A percentile compares a stretch with the other conserved stretches of the same genome.
These are phyloP conservation scores for Lantana camara DNA, from an alignment of 257 asterid genomes.

Conservation along the genomic window DNA sequence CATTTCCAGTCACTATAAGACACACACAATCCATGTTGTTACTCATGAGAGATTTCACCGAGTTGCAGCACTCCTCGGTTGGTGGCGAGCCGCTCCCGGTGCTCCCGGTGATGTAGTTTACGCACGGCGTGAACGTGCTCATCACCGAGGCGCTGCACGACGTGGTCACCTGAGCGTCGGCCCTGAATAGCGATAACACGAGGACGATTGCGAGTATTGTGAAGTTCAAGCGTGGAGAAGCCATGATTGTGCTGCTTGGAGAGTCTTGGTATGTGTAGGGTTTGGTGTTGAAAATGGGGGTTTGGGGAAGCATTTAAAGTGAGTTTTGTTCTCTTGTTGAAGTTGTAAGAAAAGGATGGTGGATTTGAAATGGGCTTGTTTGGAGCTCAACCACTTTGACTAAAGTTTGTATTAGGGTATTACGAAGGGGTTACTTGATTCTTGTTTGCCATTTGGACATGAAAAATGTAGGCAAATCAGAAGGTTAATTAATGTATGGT, in stretches of 20 bases:
- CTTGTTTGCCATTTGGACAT: constrained; percentile 18
- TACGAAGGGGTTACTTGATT: not conserved
- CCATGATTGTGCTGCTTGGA: constrained; percentile 19
- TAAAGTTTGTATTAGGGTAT: not conserved
- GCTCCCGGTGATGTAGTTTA: constrained; percentile 72
- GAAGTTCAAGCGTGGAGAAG: not conserved
- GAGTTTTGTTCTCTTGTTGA: constrained; percentile 11
- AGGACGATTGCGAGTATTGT: constrained; percentile 29
- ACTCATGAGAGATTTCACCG: constrained; percentile 48
- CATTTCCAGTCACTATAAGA: constrained; percentile 71
- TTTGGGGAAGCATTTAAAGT: constrained; percentile 25
- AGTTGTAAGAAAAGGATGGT: constrained; percentile 43
- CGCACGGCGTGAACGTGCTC: constrained; percentile 61
- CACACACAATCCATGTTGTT: constrained; percentile 66
- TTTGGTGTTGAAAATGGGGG: not conserved
- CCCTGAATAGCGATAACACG: constrained; percentile 9
- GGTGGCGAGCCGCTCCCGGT: constrained; percentile 53
- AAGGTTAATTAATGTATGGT: not conserved
- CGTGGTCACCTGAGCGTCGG: constrained; percentile 58
- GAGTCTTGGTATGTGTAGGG: not conserved
- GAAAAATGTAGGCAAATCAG: not conserved
- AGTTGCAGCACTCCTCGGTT: constrained; percentile 53
- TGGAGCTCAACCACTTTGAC: constrained; percentile 80
- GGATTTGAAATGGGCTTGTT: constrained; percentile 42
- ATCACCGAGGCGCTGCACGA: constrained; percentile 59